Conservation (phyloP, 2,329 filamentous ascomycete species). For the Paraphoma sp. region DNA sequence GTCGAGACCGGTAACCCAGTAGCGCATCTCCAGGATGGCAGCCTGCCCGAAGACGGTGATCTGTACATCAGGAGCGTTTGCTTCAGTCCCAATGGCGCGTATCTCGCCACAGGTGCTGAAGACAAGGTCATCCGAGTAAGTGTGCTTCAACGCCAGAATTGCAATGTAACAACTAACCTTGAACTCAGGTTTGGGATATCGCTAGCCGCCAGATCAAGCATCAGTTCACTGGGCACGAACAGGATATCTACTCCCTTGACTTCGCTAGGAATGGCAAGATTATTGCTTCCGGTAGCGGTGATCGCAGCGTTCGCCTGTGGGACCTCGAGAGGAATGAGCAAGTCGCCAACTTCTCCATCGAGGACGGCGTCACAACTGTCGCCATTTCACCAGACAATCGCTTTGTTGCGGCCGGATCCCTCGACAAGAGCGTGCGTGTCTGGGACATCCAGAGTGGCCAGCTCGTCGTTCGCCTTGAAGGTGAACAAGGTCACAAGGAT, state of each 20-base stretch:
- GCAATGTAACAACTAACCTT: too few species aligned
- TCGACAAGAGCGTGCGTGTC: conserved; percentile 97
- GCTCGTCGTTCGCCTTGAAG: conserved; percentile 89
- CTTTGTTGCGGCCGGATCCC: conserved; percentile 90
- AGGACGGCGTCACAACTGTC: conserved; percentile 96
- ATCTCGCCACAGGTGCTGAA: conserved; percentile 93
- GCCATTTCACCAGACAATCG: conserved; percentile 96
- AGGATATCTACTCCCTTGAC: conserved; percentile 97
- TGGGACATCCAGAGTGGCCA: conserved; percentile 91
- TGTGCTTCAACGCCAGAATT: too few species aligned
- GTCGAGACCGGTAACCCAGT: conserved; percentile 86
- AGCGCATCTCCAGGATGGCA: conserved; percentile 87
- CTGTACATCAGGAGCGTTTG: conserved; percentile 97
- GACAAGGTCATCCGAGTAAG: conserved; percentile 84
- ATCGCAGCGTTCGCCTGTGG: conserved; percentile 94
- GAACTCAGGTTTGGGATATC: conserved; percentile 85
- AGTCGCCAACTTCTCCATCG: conserved; percentile 85
- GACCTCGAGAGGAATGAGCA: conserved; percentile 86
- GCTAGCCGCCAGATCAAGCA: conserved; percentile 81
- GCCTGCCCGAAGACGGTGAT: conserved; percentile 85
- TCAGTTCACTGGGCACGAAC: conserved; percentile 95
- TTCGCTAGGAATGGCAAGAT: conserved; percentile 92
- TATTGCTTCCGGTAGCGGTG: conserved; percentile 94
- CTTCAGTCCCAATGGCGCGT: conserved; percentile 96
- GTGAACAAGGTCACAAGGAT: conserved; percentile 93